A percentile compares a stretch with the other conserved stretches of the same genome.
These are phyloP conservation scores for Suhomyces choctaworum DNA, from an alignment of 1,139 yeast genomes.

Conservation along the genomic window DNA sequence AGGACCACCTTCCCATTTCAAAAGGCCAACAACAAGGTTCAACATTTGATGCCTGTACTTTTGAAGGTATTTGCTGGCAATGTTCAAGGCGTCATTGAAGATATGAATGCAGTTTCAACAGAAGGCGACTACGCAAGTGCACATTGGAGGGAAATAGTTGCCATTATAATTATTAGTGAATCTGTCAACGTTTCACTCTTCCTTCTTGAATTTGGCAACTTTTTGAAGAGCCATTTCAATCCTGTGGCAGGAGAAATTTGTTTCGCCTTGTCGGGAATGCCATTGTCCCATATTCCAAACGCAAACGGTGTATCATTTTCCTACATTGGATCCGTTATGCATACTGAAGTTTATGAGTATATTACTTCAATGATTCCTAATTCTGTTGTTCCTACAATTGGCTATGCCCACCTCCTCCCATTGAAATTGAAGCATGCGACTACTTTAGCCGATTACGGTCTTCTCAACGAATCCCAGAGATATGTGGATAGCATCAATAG, in stretches of 20 bases:
- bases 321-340: conserved; percentile 38
- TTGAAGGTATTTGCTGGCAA: conserved; percentile 70
- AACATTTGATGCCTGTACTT: conserved; percentile 59
- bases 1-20: conserved; percentile 39
- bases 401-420: conserved; percentile 55
- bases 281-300: conserved; percentile 31
- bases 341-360: conserved; percentile 76
- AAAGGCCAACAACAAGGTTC: conserved; percentile 43
- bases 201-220: conserved; percentile 55
- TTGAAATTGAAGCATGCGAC: conserved; percentile 64
- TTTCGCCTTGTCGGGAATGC: conserved; percentile 50
- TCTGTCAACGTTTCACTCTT: conserved; percentile 41
- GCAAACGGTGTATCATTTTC: conserved; percentile 27
- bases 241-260: conserved; percentile 46
- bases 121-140: conserved; percentile 51
- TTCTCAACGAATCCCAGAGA: conserved; percentile 54
- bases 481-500: conserved; percentile 56
- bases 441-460: conserved; percentile 64
- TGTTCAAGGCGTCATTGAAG: conserved; percentile 52
- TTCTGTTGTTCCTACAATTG: conserved; percentile 28
- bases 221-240: conserved; percentile 37
- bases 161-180: conserved; percentile 46
- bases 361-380: conserved; percentile 31
- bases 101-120: conserved; percentile 39
- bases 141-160: conserved; percentile 54